Evolutionary conservation across 176 grass and related monocot species (phyloP), one percentile per base, ranked within the genome.

Genomic region (Aegilops longissima): DNA sequence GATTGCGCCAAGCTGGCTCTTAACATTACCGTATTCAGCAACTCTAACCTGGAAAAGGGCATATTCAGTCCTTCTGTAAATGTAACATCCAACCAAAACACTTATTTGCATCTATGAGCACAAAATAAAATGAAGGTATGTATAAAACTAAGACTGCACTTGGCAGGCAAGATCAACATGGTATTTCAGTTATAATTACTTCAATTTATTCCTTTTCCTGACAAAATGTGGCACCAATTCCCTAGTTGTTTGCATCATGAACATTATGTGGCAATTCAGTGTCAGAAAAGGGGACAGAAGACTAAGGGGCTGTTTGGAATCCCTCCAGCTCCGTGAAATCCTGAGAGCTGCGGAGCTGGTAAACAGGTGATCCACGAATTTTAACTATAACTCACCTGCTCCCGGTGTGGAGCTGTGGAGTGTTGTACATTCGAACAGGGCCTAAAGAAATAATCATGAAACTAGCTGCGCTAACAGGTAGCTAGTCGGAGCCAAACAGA

Each of bases 1-100:
- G 70, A 99, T 99, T 29, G 90, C 87, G 66, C 92, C 96, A 74
- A 99, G 97, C 83, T 99, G 97, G 88, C 97, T 93, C 83, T 94
- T 95, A 31, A 99, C 87, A 90, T 93, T 99, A 71, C 89, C 96
- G 64, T 99, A 99, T 35, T 99, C 97, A 0, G 97, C 87, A 83
- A 74, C 84, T 70, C 97, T 87, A 49, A 96, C 90, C 97, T 99
- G 86, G 56, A 77, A 80, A 18, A 39, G 17, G 11, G 31, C 14
- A 61, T 42, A 78, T 77, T 80, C 12, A 70, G 8, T 34, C 23
- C 4, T 13, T 8, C 14, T 76, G 36, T n/a, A 84, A 77, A 88
- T 44, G 16, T 12, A 85, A 66, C 31, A 81, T 66, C 21, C 54
- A 82, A 51, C 8, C 23, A 78, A 8, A 52, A 66, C 44, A 66